These are phyloP conservation scores for Helichrysum umbraculigerum DNA, from an alignment of 129 eudicot species.

Conservation along the genomic window DNA sequence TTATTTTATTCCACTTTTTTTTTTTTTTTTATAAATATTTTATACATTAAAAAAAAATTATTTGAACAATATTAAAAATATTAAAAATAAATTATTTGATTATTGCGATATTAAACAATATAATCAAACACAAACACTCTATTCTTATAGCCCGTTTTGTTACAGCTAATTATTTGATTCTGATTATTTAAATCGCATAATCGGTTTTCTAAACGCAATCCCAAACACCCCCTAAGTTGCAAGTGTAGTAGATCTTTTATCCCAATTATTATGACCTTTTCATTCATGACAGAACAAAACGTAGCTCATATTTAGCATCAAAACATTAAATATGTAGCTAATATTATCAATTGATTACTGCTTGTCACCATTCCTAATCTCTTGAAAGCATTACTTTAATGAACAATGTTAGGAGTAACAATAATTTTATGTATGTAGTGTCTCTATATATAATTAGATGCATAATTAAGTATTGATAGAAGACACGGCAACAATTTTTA, in stretches of 20 bases:
- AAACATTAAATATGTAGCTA: slow-evolving; percentile 12
- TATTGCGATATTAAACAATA: no score
- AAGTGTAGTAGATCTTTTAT: background rate
- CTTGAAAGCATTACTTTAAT: slow-evolving; percentile 2
- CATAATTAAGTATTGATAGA: background rate
- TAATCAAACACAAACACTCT: no score
- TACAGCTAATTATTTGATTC: no score
- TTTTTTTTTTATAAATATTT: no score
- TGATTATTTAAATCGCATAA: no score
- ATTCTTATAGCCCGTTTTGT: no score
- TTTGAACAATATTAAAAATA: no score
- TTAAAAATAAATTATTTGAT: no score
- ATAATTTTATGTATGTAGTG: background rate
- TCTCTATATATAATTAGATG: background rate
- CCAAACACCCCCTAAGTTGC: background rate
- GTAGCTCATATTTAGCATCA: background rate
- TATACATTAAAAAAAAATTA: no score
- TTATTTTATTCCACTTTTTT: no score
- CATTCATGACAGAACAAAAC: background rate
- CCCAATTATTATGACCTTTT: no score
- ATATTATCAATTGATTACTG: slow-evolving; percentile 13
- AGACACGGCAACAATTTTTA: slow-evolving; percentile 18
- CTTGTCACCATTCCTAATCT: background rate
- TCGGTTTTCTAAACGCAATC: no score
- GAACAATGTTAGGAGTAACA: background rate